Evolutionary conservation across 164 flowering plant genomes (phyloP).

Genomic region (Berberis vulgaris): DNA sequence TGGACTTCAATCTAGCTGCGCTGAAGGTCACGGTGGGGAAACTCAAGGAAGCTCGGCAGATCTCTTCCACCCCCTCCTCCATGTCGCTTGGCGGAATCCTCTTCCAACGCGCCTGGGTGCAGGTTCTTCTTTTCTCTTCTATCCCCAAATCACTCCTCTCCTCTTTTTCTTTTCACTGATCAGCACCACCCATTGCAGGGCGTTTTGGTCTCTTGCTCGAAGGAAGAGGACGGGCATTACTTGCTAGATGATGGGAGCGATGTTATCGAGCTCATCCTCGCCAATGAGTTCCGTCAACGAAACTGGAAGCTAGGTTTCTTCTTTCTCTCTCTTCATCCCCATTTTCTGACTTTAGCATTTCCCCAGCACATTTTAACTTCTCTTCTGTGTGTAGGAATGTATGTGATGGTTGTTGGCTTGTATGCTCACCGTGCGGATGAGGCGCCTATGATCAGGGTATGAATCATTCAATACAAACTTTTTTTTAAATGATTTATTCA

Average conservation of each 20-base stretch:
- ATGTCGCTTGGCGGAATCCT: too few relatives aligned
- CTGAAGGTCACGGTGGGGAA: constrained; percentile 61
- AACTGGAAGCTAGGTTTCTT: constrained; percentile 53
- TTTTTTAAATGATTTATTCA: neutral
- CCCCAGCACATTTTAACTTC: neutral
- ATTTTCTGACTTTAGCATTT: neutral
- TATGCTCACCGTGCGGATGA: constrained; percentile 33
- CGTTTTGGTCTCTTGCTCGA: constrained; percentile 42
- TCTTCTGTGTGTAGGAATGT: constrained; percentile 48
- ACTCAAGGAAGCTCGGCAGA: constrained; percentile 38
- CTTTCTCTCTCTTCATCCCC: neutral
- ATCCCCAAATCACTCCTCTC: neutral
- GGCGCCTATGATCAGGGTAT: constrained; percentile 56
- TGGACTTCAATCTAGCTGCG: constrained; percentile 86
- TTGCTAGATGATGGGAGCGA: constrained; percentile 78
- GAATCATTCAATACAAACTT: neutral
- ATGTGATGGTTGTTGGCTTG: constrained; percentile 81
- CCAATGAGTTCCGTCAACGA: constrained; percentile 39
- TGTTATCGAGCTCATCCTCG: constrained; percentile 39
- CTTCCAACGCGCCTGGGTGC: too few relatives aligned
- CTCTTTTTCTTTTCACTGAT: neutral
- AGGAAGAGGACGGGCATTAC: constrained; percentile 22
- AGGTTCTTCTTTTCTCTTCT: too few relatives aligned
- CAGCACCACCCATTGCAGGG: constrained; percentile 26
- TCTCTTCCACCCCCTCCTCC: constrained; percentile 7